Evolutionary conservation across 768 basidiomycete species (phyloP).

Genomic region (Hygrocybe coccinea): DNA sequence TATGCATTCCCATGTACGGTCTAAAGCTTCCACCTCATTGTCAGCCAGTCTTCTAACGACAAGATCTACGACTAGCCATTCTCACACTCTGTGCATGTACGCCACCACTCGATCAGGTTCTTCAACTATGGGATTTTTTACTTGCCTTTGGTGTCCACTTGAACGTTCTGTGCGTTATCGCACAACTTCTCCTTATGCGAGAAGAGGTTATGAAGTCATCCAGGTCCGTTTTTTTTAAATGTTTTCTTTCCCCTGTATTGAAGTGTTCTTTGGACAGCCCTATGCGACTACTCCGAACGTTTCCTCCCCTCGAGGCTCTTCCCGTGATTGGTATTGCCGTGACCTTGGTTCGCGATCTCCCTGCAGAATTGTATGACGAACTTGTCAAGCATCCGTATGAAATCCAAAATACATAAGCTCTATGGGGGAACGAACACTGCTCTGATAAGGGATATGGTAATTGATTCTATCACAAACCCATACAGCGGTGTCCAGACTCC

Average conservation of each 20-base stretch:
- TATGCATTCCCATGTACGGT: slow-evolving; percentile 94
- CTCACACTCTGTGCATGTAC: slow-evolving; percentile 96
- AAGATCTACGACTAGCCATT: slow-evolving; percentile 54
- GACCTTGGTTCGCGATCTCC: slow-evolving; percentile 88
- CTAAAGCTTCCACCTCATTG: not conserved
- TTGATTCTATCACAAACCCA: not conserved
- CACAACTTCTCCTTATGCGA: slow-evolving; percentile 85
- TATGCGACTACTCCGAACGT: slow-evolving; percentile 89
- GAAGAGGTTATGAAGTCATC: slow-evolving; percentile 84
- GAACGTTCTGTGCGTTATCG: slow-evolving; percentile 95
- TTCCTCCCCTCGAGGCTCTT: slow-evolving; percentile 84
- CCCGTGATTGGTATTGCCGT: slow-evolving; percentile 91
- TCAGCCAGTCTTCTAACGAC: slow-evolving; percentile 4
- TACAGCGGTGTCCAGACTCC: too few relatives aligned
- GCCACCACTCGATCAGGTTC: slow-evolving; percentile 90
- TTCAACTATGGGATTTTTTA: slow-evolving; percentile 95
- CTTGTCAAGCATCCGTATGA: slow-evolving; percentile 86
- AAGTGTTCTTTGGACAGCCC: slow-evolving; percentile 50
- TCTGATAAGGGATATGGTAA: too few relatives aligned
- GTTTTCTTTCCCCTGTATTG: slow-evolving; percentile 1
- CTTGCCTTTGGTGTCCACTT: slow-evolving; percentile 95
- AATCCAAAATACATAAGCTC: slow-evolving; percentile 23
- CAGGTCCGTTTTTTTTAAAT: slow-evolving; percentile 50
- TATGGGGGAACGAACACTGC: too few relatives aligned
- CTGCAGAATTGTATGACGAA: slow-evolving; percentile 80